Conservation (phyloP, 1,139 yeast species). For the Candida sp. region DNA sequence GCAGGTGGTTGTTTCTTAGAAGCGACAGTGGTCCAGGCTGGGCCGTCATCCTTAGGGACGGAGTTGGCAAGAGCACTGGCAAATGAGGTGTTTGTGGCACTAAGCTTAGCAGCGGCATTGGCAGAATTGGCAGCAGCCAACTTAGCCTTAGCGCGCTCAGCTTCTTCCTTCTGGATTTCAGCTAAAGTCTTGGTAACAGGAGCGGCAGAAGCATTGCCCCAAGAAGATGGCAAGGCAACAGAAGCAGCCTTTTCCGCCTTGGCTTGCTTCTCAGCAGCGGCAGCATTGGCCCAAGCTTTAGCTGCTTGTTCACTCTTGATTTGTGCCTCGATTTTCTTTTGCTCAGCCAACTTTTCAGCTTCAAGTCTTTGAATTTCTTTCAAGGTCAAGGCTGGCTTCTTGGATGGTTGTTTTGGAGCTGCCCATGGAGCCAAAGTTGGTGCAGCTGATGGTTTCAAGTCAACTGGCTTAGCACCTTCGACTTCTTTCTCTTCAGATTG, state of each 20-base stretch:
- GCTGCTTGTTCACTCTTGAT: conserved; percentile 33
- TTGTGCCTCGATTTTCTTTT: conserved; percentile 38
- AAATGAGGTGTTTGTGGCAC: conserved; percentile 23
- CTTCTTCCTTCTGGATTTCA: conserved; percentile 51
- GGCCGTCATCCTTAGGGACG: conserved; percentile 29
- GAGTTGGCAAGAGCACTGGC: conserved; percentile 35
- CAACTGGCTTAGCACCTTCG: conserved; percentile 8
- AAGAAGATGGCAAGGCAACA: conserved; percentile 51
- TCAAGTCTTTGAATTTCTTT: conserved; percentile 76
- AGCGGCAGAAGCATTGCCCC: conserved; percentile 45
- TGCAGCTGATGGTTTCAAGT: conserved; percentile 27
- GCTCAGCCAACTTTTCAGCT: conserved; percentile 52
- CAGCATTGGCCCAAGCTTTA: conserved; percentile 22
- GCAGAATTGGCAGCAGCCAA: conserved; percentile 15
- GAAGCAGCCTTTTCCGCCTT: conserved; percentile 22
- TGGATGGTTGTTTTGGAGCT: conserved; percentile 16
- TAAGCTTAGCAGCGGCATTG: background rate
- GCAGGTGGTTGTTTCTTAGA: conserved; percentile 23
- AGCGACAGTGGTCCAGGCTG: conserved; percentile 50
- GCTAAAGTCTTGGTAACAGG: conserved; percentile 39
- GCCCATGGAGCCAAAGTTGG: conserved; percentile 23
- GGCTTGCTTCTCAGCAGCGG: conserved; percentile 28
- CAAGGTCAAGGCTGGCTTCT: conserved; percentile 58
- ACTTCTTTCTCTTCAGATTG: conserved; percentile 5
- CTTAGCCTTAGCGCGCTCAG: conserved; percentile 39